Conservation (phyloP, 306 rosid genomes). For the Prunus davidiana region DNA sequence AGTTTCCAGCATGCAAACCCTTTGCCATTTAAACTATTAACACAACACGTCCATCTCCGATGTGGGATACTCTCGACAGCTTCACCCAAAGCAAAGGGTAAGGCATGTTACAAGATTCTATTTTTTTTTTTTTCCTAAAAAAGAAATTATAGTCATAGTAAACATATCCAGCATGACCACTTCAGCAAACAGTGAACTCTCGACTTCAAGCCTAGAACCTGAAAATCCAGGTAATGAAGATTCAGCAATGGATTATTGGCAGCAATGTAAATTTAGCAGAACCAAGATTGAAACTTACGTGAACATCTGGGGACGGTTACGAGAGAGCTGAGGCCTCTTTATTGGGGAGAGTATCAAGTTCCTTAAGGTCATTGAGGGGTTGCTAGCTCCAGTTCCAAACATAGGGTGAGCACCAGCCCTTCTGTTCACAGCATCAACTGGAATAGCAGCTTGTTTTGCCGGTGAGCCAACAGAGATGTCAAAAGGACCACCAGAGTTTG, state of each 20-base stretch:
- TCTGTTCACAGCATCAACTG: constrained; percentile 67
- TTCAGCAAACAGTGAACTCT: constrained; percentile 19
- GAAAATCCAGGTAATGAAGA: constrained; percentile 35
- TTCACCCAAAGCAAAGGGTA: background rate
- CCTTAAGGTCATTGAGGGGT: constrained; percentile 81
- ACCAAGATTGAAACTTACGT: constrained; percentile 44
- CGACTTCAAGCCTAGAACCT: constrained; percentile 58
- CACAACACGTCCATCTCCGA: no score
- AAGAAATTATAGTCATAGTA: background rate
- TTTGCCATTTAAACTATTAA: no score
- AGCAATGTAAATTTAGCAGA: constrained; percentile 1
- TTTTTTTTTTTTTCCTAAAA: background rate
- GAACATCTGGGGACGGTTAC: constrained; percentile 80
- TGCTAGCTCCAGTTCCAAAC: constrained; percentile 60
- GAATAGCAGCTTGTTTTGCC: constrained; percentile 51
- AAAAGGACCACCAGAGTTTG: constrained; percentile 74
- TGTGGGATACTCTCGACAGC: background rate
- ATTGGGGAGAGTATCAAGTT: constrained; percentile 92
- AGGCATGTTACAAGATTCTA: background rate
- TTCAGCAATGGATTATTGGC: constrained; percentile 7
- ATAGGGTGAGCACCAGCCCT: constrained; percentile 56
- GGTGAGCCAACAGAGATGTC: constrained; percentile 84
- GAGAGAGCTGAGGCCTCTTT: constrained; percentile 91
- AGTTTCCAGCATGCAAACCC: background rate
- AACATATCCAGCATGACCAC: constrained; percentile 14